These are phyloP conservation scores for Amanita exitialis DNA, from an alignment of 768 basidiomycete genomes.

Conservation along the genomic window DNA sequence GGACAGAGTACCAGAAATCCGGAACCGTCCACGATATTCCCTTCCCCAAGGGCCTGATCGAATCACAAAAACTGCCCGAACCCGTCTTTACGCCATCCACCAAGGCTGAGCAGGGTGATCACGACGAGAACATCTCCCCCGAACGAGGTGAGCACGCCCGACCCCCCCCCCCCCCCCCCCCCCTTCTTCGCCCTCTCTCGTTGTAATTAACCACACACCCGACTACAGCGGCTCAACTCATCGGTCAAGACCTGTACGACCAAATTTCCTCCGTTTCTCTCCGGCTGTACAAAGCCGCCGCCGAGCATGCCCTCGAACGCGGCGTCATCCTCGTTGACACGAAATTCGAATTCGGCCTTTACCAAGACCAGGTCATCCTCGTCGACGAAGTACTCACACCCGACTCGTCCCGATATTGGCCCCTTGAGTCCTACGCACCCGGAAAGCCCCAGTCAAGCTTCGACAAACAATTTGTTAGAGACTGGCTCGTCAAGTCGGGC, in stretches of 20 bases:
- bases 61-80: slow-evolving; percentile 72
- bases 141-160: slow-evolving; percentile 43
- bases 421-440: slow-evolving; percentile 56
- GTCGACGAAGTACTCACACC: slow-evolving; percentile 97
- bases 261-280: slow-evolving; percentile 52
- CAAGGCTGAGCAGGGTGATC: slow-evolving; percentile 87
- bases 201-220: neutral
- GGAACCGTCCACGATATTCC: slow-evolving; percentile 84
- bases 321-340: slow-evolving; percentile 96
- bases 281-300: slow-evolving; percentile 63
- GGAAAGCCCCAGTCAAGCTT: slow-evolving; percentile 83
- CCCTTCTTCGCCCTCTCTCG: neutral
- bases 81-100: slow-evolving; percentile 96
- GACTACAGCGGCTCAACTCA: slow-evolving; percentile 45
- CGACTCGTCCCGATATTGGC: slow-evolving; percentile 98
- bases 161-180: neutral
- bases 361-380: slow-evolving; percentile 46
- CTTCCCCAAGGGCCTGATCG: slow-evolving; percentile 67
- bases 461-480: slow-evolving; percentile 93
- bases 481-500: slow-evolving; percentile 71
- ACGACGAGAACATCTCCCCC: slow-evolving; percentile 95
- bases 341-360: slow-evolving; percentile 95
- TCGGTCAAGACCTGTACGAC: slow-evolving; percentile 57
- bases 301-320: slow-evolving; percentile 57
- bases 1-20: slow-evolving; percentile 84